Percentiles rank a stretch among this genome's conserved stretches.
Conservation (phyloP, 1,284 basidiomycete genomes). For the Malassezia dermatis region DNA sequence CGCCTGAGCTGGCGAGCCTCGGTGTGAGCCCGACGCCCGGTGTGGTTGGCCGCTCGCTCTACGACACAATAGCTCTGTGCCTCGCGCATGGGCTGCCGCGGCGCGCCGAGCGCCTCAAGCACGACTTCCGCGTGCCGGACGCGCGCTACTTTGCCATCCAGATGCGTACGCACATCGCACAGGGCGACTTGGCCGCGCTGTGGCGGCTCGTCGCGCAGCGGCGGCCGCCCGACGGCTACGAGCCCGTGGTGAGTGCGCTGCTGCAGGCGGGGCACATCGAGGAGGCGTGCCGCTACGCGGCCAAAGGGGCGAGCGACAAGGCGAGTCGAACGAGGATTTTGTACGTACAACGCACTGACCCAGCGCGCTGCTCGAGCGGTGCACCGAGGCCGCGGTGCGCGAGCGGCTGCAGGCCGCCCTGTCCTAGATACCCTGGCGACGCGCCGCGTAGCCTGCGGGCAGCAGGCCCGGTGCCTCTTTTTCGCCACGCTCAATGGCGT, state of each 20-base stretch:
- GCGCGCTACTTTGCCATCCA: slow-evolving; percentile 26
- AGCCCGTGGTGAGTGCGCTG: slow-evolving; percentile 30
- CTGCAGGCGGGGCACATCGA: slow-evolving; percentile 30
- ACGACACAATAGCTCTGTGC: slow-evolving; percentile 36
- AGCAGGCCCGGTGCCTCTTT: slow-evolving; percentile 41
- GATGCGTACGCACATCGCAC: slow-evolving; percentile 25
- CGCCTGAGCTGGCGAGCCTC: slow-evolving; percentile 56
- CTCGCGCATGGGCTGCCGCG: slow-evolving; percentile 29
- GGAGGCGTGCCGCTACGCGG: slow-evolving; percentile 31
- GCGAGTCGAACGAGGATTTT: neutral
- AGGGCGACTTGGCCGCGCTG: slow-evolving; percentile 29
- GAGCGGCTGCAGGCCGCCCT: slow-evolving; percentile 1
- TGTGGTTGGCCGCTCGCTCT: slow-evolving; percentile 28
- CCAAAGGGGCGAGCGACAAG: slow-evolving; percentile 7
- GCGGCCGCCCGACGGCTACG: slow-evolving; percentile 83
- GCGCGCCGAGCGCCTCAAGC: slow-evolving; percentile 39
- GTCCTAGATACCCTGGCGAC: slow-evolving; percentile 4
- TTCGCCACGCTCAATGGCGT: slow-evolving; percentile 58
- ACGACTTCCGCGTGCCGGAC: slow-evolving; percentile 40
- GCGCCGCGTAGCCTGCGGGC: slow-evolving; percentile 33
- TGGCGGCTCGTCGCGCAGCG: slow-evolving; percentile 43
- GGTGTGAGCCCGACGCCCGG: neutral
- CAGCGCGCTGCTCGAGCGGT: slow-evolving; percentile 11
- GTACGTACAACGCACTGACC: neutral
- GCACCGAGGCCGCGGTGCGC: neutral